Base-by-base conservation (phyloP, 768 basidiomycete species). In the Dentipellis sp. region DNA sequence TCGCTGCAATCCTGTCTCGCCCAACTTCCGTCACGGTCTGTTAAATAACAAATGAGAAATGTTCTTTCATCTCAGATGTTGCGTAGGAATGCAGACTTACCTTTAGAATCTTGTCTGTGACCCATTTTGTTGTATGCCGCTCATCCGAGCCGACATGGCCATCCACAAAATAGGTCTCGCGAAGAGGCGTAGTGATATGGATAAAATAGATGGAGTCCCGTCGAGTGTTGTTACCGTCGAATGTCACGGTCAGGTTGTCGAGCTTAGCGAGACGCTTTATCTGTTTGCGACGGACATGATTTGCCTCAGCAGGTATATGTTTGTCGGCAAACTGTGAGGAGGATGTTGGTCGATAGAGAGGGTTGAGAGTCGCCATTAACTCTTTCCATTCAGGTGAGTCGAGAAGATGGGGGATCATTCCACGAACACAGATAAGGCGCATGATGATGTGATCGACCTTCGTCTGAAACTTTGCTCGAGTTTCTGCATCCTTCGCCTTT, bases 391-490 rank as follows among this genome's bases (percentile, higher is more conserved):
- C 39, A 4, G 39, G 10, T n/a, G 59, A 62, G 49, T 67, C 60
- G 8, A 67, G 48, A 34, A 67, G 40, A 38, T 58, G 58, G 4
- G 63, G 63, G 47, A 62, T 51, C 6, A 67, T 54, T 17, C 66
- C 65, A 16, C 57, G 35, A 34, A 63, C 60, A 57, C 66, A 67
- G 47, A 67, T 63, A 10, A 67, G 58, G 34, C 55, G 39, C 53
- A 63, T 56, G 40, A 66, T 61, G n/a, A 47, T 53, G 34, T 61
- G 59, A 53, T 67, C 57, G 38, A 65, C 58, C 35, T 11, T 14
- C 6, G 10, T 23, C 29, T 52, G 34, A 35, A 35, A 52, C 19
- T 14, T 10, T 14, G 3, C 17, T 49, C 50, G 39, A 51, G 54
- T 52, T 21, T 51, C 34, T 50, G 17, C 29, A 14, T 58, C 46